Evolutionary conservation across 2,329 filamentous ascomycete species (phyloP).

Genomic region (Emergomyces orientalis): DNA sequence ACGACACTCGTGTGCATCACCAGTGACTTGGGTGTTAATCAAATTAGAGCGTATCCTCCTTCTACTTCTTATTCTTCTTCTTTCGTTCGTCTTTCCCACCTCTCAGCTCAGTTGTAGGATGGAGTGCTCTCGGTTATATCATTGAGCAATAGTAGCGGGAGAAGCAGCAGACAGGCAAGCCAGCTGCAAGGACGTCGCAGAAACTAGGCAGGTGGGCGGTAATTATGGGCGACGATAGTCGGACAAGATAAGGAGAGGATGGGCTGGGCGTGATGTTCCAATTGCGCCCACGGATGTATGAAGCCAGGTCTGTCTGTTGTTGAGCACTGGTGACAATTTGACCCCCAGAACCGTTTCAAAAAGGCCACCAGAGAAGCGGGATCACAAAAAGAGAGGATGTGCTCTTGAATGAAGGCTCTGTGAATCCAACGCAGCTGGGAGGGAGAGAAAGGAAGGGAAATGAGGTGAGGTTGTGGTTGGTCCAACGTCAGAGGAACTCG

Average conservation of each 20-base stretch:
- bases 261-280: background rate
- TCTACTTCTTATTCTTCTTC: too few relatives aligned
- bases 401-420: background rate
- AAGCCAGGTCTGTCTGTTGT: background rate
- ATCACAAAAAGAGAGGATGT: background rate
- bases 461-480: constrained; percentile 6
- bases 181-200: background rate
- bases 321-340: background rate
- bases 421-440: background rate
- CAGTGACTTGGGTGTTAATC: background rate
- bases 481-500: constrained; percentile 8
- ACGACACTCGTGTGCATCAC: background rate
- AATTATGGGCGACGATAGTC: background rate
- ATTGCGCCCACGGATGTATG: constrained; percentile 4
- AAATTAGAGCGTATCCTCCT: background rate
- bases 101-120: background rate
- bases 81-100: background rate
- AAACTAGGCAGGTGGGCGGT: background rate
- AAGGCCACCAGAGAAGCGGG: background rate
- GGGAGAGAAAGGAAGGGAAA: background rate
- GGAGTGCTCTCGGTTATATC: background rate
- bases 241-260: background rate
- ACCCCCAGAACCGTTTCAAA: background rate
- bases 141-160: background rate
- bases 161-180: background rate